These are phyloP conservation scores for Calonectria pauciramosa DNA, from an alignment of 2,329 filamentous ascomycete species.

Conservation along the genomic window DNA sequence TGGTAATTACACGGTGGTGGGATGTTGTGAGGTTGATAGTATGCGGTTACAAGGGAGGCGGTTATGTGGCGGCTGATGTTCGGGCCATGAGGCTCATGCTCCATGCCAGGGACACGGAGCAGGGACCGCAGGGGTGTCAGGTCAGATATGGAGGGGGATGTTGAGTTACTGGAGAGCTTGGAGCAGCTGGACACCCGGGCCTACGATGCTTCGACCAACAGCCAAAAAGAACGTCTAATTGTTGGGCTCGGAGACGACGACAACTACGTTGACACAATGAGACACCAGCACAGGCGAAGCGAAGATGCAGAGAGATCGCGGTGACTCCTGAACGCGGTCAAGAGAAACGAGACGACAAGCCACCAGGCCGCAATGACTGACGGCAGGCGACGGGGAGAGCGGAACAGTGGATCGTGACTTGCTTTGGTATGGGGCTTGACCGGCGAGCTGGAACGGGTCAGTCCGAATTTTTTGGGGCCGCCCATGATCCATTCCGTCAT, in stretches of 20 bases:
- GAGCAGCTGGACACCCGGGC: conserved; percentile 20
- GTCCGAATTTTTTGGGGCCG: conserved; percentile 9
- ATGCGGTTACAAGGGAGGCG: not conserved
- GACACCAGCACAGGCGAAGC: not conserved
- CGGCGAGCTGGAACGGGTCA: conserved; percentile 8
- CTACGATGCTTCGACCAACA: conserved; percentile 1
- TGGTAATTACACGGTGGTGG: not conserved
- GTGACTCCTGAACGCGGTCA: not conserved
- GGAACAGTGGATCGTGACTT: conserved; percentile 15
- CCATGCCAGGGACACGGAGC: conserved; percentile 12
- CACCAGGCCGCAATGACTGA: not conserved
- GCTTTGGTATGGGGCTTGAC: conserved; percentile 18
- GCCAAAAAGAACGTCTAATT: not conserved
- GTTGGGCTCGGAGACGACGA: not conserved
- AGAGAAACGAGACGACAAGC: not conserved
- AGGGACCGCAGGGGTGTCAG: conserved; percentile 9
- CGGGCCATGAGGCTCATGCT: conserved; percentile 23
- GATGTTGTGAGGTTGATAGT: not conserved
- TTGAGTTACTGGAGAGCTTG: conserved; percentile 5
- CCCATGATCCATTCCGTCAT: conserved; percentile 7
- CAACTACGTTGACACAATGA: not conserved
- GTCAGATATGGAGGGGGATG: not conserved
- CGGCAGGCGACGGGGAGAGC: not conserved
- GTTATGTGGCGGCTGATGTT: conserved; percentile 19
- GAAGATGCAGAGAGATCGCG: not conserved